Base-by-base conservation (phyloP, 2,329 filamentous ascomycete species). In the Penicillium sp. region DNA sequence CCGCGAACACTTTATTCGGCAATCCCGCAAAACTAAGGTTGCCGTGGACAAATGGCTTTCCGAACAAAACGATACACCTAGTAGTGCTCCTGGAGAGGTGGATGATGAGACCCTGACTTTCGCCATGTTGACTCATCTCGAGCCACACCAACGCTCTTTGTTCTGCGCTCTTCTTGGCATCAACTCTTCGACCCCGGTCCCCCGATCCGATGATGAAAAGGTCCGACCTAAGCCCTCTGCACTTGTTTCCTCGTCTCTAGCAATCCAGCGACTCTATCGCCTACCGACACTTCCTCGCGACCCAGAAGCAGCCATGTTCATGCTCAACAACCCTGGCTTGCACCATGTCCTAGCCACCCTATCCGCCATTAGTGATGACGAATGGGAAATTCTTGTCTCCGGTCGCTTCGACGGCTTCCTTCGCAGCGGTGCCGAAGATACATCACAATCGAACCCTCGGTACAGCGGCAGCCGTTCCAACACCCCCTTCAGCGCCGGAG, bases 321-420 rank as follows among this genome's bases (percentile, higher is more conserved):
- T 98, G 48, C 84, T 97, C 61, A 91, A 89, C 72, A 89, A 97
- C 71, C 87, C 88, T 0, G 81, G 85, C 13, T 85, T 95, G 49
- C 93, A 98, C 72, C 89, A 95, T 68, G 86, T 96, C 31, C 85
- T 98, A 3, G 87, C 91, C 42, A 96, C 93, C 0, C 82, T 97
- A 49, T 88, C 90, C 35, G 91, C 93, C 52, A 95, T 98, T 65
- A 95, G 89, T 70, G 85, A 87, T 47, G 90, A 90, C n/a, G 93
- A 98, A 74, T 98, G 93, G 93, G 93, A 97, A 61, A 96, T 98
- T 54, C 82, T 98, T 13, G 91, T 89, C 4, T 97, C 93, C 0
- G 93, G 93, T 27, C 89, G 93, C 27, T 98, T 98, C 67, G 93
- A 97, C 70, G 93, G 93, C 4, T 98, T 98, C 76, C 82, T 97